Base-by-base conservation (phyloP, 768 basidiomycete genomes). In the Trametes maxima region DNA sequence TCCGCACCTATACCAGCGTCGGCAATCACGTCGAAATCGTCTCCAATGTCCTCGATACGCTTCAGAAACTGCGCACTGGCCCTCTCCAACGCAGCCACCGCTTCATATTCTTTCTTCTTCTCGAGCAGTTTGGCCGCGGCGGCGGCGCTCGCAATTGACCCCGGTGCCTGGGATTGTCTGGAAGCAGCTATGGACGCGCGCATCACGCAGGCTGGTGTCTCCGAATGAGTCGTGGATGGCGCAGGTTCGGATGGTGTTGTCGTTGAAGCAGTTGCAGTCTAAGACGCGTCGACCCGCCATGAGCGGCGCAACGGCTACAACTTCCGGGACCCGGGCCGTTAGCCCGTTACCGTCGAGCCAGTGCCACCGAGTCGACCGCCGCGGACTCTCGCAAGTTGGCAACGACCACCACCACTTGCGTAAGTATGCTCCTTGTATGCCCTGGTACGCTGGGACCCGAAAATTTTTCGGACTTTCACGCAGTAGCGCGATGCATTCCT, bases 41-140 rank as follows among this genome's bases (percentile, higher is more conserved):
- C 85, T 22, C 82, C 85, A 3, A 92, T 76, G 6, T 79, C 84
- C 65, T 87, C 85, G 43, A 92, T 83, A 8, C 89, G 82, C 70
- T 85, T 82, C 2, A 88, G 78, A 68, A 87, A 89, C 36, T 85
- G 72, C 6, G 81, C 73, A 56, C 84, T 87, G 0, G 87, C 84
- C 55, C 79, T 78, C 68, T 91, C 88, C 5, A 92, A 77, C 1
- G 90, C 90, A 21, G 83, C 80, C 24, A 91, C 87, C 0, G 88
- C 89, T 56, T 91, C 89, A 57, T 78, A 84, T 71, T 92, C 90
- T 69, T 90, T 92, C 77, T 90, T 92, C 77, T 92, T 92, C 68
- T 92, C 90, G 2, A 79, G 56, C 45, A 90, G 79, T 65, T 86
- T 87, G 17, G 83, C 78, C 1, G 75, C 60, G 1, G 85, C 80